Percentiles rank a stretch among this genome's conserved stretches.
These are phyloP conservation scores for Plasmodium vinckei DNA, from an alignment of 169 alveolate genomes.

Conservation along the genomic window DNA sequence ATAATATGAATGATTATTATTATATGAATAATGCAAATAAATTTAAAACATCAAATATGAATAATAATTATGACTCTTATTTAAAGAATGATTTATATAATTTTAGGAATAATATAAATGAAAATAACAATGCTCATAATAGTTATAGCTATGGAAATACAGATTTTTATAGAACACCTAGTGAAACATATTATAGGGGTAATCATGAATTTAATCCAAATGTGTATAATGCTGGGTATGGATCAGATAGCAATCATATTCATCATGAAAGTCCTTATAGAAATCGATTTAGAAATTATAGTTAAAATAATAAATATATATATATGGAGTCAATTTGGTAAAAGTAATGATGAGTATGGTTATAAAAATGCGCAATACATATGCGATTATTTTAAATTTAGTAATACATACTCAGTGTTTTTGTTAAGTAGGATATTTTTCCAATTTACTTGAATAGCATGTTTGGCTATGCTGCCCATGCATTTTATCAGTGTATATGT, in stretches of 20 bases:
- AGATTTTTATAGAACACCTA: conserved; percentile 22
- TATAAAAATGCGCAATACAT: no score
- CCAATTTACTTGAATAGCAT: no score
- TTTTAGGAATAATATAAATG: conserved; percentile 29
- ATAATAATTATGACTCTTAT: conserved; percentile 37
- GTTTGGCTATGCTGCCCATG: no score
- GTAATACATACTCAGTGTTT: no score
- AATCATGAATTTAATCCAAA: conserved; percentile 9
- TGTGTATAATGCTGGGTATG: conserved; percentile 9
- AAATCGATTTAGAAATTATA: conserved; percentile 29
- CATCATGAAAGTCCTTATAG: conserved; percentile 13
- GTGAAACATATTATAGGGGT: conserved; percentile 2
- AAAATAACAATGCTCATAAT: neutral
- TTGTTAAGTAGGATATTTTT: no score
- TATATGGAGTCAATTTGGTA: no score
- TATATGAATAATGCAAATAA: neutral
- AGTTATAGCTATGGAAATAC: neutral
- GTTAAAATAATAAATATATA: neutral
- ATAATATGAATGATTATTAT: conserved; percentile 9
- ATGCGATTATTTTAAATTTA: no score
- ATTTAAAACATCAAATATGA: conserved; percentile 1
- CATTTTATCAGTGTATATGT: no score
- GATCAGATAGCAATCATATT: conserved; percentile 14
- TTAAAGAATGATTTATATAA: conserved; percentile 45
- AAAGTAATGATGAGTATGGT: no score